These are phyloP conservation scores for Canariomyces notabilis DNA, from an alignment of 2,329 filamentous ascomycete genomes.

Conservation along the genomic window DNA sequence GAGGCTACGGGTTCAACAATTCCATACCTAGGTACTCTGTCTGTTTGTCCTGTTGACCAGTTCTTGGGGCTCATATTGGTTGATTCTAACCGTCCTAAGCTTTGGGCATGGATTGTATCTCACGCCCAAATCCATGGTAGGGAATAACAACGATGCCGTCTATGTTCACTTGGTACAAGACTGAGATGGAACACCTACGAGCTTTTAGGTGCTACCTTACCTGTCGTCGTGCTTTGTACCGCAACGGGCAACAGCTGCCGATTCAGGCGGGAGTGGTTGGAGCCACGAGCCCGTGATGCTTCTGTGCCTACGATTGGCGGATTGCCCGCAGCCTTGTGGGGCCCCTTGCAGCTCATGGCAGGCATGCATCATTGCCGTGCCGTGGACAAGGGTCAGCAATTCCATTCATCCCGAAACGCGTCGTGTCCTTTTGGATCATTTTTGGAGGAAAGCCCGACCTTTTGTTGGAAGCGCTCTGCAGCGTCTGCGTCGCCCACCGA, in stretches of 20 bases:
- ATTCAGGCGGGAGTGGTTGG: not conserved
- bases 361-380: constrained; percentile 18
- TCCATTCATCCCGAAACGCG: constrained; percentile 11
- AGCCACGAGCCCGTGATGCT: not conserved
- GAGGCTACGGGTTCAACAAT: no score
- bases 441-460: not conserved
- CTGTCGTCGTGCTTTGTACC: no score
- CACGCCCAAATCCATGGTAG: no score
- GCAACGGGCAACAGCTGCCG: not conserved
- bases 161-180: no score
- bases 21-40: no score
- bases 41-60: no score
- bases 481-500: not conserved
- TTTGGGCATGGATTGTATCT: no score
- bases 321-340: constrained; percentile 1
- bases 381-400: constrained; percentile 10
- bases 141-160: no score
- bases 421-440: constrained; percentile 14
- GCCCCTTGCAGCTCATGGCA: not conserved
- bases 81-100: no score
- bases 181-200: no score
- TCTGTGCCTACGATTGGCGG: constrained; percentile 1
- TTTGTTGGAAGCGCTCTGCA: not conserved
- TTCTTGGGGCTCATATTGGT: no score
- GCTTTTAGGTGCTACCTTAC: no score